Percentiles rank a stretch among this genome's conserved stretches.
phyloP scores from a whole-genome alignment of 2,329 filamentous ascomycete genomes.

The Pseudocercospora fuligena region DNA sequence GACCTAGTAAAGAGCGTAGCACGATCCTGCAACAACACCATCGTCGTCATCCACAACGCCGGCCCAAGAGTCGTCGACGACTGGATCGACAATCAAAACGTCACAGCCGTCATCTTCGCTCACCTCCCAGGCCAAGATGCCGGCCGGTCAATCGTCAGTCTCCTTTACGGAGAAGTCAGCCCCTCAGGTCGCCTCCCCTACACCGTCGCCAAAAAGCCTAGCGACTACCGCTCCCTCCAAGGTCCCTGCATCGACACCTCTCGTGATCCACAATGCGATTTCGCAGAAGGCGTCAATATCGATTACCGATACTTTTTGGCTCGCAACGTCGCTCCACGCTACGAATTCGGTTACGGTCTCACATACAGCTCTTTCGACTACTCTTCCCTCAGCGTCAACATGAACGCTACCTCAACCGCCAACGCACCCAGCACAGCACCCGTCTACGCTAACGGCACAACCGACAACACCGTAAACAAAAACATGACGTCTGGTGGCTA shows the following conservation, averaged over 20 bases:
- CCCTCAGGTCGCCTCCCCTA: slow-evolving; percentile 66
- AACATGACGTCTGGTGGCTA: slow-evolving; percentile 36
- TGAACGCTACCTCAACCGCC: slow-evolving; percentile 36
- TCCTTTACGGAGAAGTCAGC: slow-evolving; percentile 63
- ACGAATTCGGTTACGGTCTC: slow-evolving; percentile 44
- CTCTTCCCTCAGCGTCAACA: slow-evolving; percentile 33
- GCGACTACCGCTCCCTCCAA: slow-evolving; percentile 59
- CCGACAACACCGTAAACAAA: slow-evolving; percentile 32
- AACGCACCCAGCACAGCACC: slow-evolving; percentile 23
- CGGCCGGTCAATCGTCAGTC: slow-evolving; percentile 59
- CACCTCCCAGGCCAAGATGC: slow-evolving; percentile 69
- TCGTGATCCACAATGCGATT: slow-evolving; percentile 39
- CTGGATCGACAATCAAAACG: slow-evolving; percentile 67
- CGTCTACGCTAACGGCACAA: slow-evolving; percentile 39
- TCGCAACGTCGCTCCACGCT: slow-evolving; percentile 38
- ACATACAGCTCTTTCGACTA: slow-evolving; percentile 46
- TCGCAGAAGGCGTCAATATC: slow-evolving; percentile 44
- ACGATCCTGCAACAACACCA: slow-evolving; percentile 62
- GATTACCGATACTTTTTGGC: slow-evolving; percentile 44
- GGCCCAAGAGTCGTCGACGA: slow-evolving; percentile 64
- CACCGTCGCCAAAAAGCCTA: slow-evolving; percentile 62
- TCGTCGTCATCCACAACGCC: slow-evolving; percentile 69
- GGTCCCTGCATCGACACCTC: slow-evolving; percentile 35
- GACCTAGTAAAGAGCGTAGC: slow-evolving; percentile 63
- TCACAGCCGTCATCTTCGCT: slow-evolving; percentile 67